Percentiles rank a stretch among this genome's conserved stretches.
phyloP scores from a whole-genome alignment of 2,329 filamentous ascomycete genomes.

The Pseudogymnoascus sp. region DNA sequence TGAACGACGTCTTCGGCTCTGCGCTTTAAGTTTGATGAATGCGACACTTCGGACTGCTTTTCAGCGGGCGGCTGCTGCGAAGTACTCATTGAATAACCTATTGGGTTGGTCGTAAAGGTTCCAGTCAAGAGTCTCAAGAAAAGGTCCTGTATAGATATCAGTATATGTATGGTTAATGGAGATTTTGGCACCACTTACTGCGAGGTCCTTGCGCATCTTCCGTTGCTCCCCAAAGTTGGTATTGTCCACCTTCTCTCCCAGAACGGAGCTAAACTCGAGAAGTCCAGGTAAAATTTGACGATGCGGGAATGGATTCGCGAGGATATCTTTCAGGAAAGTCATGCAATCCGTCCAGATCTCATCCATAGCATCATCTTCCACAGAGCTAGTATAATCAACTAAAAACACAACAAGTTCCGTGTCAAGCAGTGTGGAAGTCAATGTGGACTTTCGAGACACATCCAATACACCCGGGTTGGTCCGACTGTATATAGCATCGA shows the following conservation, averaged over 20 bases:
- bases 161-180: constrained; percentile 12
- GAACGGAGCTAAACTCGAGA: constrained; percentile 78
- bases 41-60: constrained; percentile 32
- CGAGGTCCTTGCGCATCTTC: constrained; percentile 83
- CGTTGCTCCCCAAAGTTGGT: constrained; percentile 94
- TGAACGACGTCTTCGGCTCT: constrained; percentile 68
- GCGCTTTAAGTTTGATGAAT: constrained; percentile 25
- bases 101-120: constrained; percentile 84
- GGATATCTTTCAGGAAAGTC: constrained; percentile 78
- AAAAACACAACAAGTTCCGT: constrained; percentile 80
- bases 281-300: constrained; percentile 80
- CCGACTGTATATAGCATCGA: constrained; percentile 92
- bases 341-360: constrained; percentile 97
- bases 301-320: constrained; percentile 91
- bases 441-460: constrained; percentile 70
- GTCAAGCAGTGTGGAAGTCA: constrained; percentile 79
- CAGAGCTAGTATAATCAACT: constrained; percentile 78
- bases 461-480: constrained; percentile 79
- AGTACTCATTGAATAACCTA: constrained; percentile 58
- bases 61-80: constrained; percentile 33
- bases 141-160: constrained; percentile 57
- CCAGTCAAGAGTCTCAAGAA: constrained; percentile 82
- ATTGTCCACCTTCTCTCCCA: constrained; percentile 94
- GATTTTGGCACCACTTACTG: constrained; percentile 47
- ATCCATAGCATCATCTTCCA: constrained; percentile 96